Evolutionary conservation across 352 stramenopile species (phyloP).

Genomic region (Phytophthora melonis): DNA sequence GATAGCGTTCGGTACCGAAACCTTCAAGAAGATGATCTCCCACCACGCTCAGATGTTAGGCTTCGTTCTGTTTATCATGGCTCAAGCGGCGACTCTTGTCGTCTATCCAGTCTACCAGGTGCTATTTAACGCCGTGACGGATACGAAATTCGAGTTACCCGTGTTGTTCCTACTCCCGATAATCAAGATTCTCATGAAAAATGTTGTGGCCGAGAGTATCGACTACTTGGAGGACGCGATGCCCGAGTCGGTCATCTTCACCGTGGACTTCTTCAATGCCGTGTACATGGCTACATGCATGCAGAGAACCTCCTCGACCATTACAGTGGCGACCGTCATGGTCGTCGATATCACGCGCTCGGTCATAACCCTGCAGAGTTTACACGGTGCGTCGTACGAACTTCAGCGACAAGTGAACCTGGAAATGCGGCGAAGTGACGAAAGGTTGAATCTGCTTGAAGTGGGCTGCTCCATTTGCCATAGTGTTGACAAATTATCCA

Average conservation of each 20-base stretch:
- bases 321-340: background rate
- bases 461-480: conserved; percentile 18
- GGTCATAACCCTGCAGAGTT: conserved; percentile 3
- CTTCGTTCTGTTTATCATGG: conserved; percentile 23
- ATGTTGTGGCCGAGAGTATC: conserved; percentile 30
- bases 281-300: conserved; percentile 25
- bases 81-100: conserved; percentile 21
- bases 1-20: background rate
- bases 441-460: conserved; percentile 4
- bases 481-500: conserved; percentile 11
- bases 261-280: conserved; percentile 29
- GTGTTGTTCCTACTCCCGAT: conserved; percentile 19
- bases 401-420: no score
- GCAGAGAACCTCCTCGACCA: conserved; percentile 12
- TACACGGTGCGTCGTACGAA: background rate
- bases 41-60: conserved; percentile 21
- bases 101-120: conserved; percentile 27
- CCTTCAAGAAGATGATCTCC: conserved; percentile 18
- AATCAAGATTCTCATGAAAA: conserved; percentile 30
- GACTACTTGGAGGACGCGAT: conserved; percentile 39
- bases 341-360: conserved; percentile 5
- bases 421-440: background rate
- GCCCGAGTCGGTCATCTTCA: conserved; percentile 39
- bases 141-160: conserved; percentile 14
- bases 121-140: conserved; percentile 13